Conservation (phyloP, 2,329 filamentous ascomycete genomes). For the Daldinia eschscholtzii region DNA sequence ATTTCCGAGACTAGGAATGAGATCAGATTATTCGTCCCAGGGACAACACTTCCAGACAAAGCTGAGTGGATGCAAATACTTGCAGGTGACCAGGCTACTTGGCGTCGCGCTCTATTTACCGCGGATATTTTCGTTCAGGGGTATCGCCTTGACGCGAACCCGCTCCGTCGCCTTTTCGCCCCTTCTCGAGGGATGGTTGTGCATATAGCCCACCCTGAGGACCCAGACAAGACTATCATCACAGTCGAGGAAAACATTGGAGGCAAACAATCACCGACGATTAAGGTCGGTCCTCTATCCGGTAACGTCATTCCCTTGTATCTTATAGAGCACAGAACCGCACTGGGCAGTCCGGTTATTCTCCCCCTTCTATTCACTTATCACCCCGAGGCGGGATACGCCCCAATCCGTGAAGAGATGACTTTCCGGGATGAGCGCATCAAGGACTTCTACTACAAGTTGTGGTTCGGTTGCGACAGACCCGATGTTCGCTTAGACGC, state of each 20-base stretch:
- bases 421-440: constrained; percentile 92
- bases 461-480: constrained; percentile 80
- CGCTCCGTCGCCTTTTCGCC: constrained; percentile 34
- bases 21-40: constrained; percentile 38
- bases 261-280: constrained; percentile 33
- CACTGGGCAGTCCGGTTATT: constrained; percentile 79
- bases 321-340: constrained; percentile 91
- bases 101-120: constrained; percentile 38
- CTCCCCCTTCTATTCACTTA: constrained; percentile 90
- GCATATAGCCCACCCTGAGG: constrained; percentile 31
- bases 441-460: constrained; percentile 97
- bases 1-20: constrained; percentile 35
- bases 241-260: constrained; percentile 32
- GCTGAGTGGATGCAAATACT: constrained; percentile 38
- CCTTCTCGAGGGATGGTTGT: constrained; percentile 38
- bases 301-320: constrained; percentile 71
- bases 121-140: constrained; percentile 36
- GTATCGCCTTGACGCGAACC: constrained; percentile 37
- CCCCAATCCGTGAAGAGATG: constrained; percentile 95
- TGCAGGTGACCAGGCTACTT: constrained; percentile 30
- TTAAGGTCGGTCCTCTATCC: constrained; percentile 36
- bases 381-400: constrained; percentile 92
- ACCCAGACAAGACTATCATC: constrained; percentile 29
- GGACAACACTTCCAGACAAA: constrained; percentile 28
- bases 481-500: constrained; percentile 12